Base-by-base conservation (phyloP, 2,329 filamentous ascomycete species). In the Fusarium duplospermum region DNA sequence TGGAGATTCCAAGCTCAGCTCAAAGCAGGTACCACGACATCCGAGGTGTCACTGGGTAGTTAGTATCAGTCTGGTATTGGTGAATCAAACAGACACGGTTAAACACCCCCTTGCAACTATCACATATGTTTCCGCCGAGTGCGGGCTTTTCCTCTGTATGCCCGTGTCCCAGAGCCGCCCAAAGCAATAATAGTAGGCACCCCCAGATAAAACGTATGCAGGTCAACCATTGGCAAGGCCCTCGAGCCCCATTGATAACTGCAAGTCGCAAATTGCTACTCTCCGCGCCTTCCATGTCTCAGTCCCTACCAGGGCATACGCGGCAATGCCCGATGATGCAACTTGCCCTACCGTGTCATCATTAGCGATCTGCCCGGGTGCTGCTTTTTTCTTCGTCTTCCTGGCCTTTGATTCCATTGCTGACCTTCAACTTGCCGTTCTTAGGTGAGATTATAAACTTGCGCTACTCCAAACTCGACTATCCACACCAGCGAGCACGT, bases 251-350 rank as follows among this genome's bases (percentile, higher is more conserved):
- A 62, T 42, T 36, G 45, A 56, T n/a, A 63, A 22, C 60, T 72
- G 71, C 71, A 66, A 47, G 68, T 74, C 71, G 67, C 64, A 61
- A 31, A 45, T 63, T 71, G 33, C 33, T 47, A 40, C 45, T 18
- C n/a, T 38, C 57, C 52, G 61, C 36, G 62, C 35, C 47, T 35
- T 27, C 40, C 40, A 42, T 42, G 47, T 20, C 50, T 33, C 50
- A 31, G 33, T 24, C 31, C 20, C 16, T 27, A 59, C 67, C 56
- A 72, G 72, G 72, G 72, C 69, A 56, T 52, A 56, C 67, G 69
- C 69, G 64, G 57, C 36, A 64, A 52, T 22, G 66, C 67, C 62
- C 64, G 62, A 71, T 74, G 66, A 64, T 66, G 70, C 63, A 71
- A 71, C 72, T 59, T 31, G 36, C 27, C 61, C 61, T 59, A 64